phyloP scores from a whole-genome alignment of 257 asterid genomes.

The Ophiorrhiza pumila region DNA sequence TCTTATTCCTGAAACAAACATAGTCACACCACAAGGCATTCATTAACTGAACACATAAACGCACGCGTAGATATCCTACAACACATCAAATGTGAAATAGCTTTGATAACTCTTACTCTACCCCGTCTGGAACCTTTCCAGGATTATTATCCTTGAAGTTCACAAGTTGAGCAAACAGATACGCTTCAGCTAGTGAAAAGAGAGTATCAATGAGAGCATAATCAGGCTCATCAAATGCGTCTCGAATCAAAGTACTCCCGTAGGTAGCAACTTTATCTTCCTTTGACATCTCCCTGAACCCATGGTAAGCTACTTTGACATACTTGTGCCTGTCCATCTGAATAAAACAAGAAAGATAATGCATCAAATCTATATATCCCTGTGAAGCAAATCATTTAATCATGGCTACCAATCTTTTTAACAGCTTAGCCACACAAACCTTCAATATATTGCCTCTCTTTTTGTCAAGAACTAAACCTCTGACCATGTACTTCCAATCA shows the following conservation, averaged over 20 bases:
- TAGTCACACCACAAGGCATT: neutral
- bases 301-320: conserved; percentile 97
- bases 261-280: conserved; percentile 89
- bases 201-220: conserved; percentile 94
- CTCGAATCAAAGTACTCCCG: conserved; percentile 73
- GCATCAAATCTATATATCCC: neutral
- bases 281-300: conserved; percentile 79
- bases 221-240: conserved; percentile 91
- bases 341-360: conserved; percentile 10
- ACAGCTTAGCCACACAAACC: conserved; percentile 41
- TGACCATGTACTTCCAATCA: conserved; percentile 96
- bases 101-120: conserved; percentile 62
- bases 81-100: neutral
- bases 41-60: too few relatives aligned
- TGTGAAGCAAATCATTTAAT: neutral
- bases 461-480: conserved; percentile 96
- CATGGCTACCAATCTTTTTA: neutral
- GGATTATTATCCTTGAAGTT: conserved; percentile 91
- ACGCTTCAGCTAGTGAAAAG: conserved; percentile 93
- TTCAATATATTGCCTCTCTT: conserved; percentile 91
- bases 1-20: neutral
- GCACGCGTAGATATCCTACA: neutral
- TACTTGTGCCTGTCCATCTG: conserved; percentile 99
- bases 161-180: conserved; percentile 93
- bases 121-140: conserved; percentile 54